Base-by-base conservation (phyloP, 1,284 basidiomycete species). In the Violaceomyces palustris region DNA sequence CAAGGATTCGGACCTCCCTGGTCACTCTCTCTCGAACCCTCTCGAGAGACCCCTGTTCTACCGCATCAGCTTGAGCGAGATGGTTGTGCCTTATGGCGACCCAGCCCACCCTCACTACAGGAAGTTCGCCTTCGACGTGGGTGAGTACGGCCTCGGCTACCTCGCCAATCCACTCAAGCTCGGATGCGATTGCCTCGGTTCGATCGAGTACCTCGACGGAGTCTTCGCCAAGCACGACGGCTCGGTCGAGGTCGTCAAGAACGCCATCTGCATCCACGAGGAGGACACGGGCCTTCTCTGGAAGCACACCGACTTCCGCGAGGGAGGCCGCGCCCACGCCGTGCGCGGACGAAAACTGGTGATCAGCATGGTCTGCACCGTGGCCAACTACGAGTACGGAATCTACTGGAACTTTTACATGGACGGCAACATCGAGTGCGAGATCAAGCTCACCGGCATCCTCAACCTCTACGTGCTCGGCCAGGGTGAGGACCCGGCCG, bases 231-330 rank as follows among this genome's bases (percentile, higher is more conserved):
- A 58, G 27, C 65, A 69, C 32, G 62, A 67, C 24, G 73, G 74
- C 31, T 53, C 49, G 29, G 42, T 52, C 0, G 41, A 46, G 17
- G 43, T 44, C 35, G 30, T 53, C 17, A 49, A 63, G 42, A 87
- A 89, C 64, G 87, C 82, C 6, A 87, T 92, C 36, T 93, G 89
- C 75, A 89, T 91, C 57, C 89, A 92, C 63, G 88, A 92, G 72
- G 87, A 91, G 73, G 89, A 92, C 64, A 81, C 81, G 15, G 87
- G 87, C 33, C 57, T 77, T n/a, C 64, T 75, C 14, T 76, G 74
- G 75, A 77, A 77, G 63, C 69, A 72, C 65, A 86, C 84, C 41
- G 89, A 92, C 73, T 90, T 83, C 75, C 83, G 88, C 44, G 80
- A 83, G n/a, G 32, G 30, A 31, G 85, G 84, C 24, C 87, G 85